phyloP scores from a whole-genome alignment of 1,284 basidiomycete species.

The Trichosporon asahii region DNA sequence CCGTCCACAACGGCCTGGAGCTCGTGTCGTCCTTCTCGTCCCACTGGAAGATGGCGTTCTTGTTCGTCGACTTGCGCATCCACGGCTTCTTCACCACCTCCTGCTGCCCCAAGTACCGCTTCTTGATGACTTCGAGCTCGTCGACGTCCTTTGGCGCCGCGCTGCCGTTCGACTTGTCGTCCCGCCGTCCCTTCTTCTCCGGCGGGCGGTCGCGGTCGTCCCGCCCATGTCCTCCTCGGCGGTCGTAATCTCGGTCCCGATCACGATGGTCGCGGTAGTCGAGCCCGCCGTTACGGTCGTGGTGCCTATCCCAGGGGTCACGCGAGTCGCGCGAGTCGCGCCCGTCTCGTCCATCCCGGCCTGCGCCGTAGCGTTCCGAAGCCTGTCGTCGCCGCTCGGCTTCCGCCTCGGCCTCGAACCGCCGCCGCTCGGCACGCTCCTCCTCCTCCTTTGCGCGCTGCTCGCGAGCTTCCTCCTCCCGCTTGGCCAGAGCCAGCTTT shows the following conservation, averaged over 20 bases:
- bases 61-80: conserved; percentile 80
- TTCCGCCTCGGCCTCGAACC: conserved; percentile 70
- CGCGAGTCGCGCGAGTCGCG: conserved; percentile 8
- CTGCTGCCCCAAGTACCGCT: conserved; percentile 72
- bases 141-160: conserved; percentile 53
- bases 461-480: conserved; percentile 67
- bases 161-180: background rate
- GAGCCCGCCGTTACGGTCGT: conserved; percentile 25
- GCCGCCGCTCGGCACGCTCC: conserved; percentile 62
- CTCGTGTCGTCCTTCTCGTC: conserved; percentile 84
- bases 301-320: background rate
- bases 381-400: conserved; percentile 58
- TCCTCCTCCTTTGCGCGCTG: conserved; percentile 56
- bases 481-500: conserved; percentile 78
- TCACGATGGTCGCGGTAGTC: conserved; percentile 24
- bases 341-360: conserved; percentile 15
- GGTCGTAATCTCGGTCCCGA: conserved; percentile 21
- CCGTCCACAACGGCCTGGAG: conserved; percentile 48
- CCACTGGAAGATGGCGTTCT: conserved; percentile 99
- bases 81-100: conserved; percentile 82
- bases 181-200: conserved; percentile 12
- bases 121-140: conserved; percentile 73
- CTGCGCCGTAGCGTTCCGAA: conserved; percentile 12
- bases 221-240: conserved; percentile 16
- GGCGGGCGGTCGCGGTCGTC: conserved; percentile 7